Evolutionary conservation across 257 asterid genomes (phyloP).

Genomic region (Nicotiana benthamiana): DNA sequence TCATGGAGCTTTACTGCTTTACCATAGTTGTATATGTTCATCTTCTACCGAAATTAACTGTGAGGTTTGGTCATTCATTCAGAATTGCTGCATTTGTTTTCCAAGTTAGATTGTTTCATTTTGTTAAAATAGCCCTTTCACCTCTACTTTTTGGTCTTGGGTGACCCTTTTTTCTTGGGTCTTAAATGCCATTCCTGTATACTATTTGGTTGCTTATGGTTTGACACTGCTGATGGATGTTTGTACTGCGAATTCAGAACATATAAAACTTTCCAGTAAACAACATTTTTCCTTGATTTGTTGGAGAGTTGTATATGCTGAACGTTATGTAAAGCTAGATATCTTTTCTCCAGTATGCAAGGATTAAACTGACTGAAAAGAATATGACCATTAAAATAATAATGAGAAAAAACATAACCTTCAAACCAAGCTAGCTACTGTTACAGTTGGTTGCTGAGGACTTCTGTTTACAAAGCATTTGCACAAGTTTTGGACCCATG

Average conservation of each 20-base stretch:
- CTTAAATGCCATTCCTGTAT: background rate
- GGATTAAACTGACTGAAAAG: background rate
- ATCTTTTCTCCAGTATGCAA: background rate
- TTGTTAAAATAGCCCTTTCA: background rate
- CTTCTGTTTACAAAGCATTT: too few relatives aligned
- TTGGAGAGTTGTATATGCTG: background rate
- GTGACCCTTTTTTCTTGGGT: background rate
- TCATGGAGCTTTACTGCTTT: background rate
- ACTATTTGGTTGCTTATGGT: background rate
- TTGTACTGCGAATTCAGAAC: background rate
- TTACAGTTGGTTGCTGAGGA: too few relatives aligned
- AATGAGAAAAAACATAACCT: background rate
- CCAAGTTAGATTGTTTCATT: background rate
- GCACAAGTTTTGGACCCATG: too few relatives aligned
- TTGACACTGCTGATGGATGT: background rate
- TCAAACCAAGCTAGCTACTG: too few relatives aligned
- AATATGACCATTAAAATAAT: background rate
- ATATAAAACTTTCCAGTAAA: background rate
- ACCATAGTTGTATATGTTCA: background rate
- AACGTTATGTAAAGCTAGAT: background rate
- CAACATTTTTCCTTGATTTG: background rate
- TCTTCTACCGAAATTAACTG: background rate
- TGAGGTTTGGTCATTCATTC: background rate
- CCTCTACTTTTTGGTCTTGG: background rate
- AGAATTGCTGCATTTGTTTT: background rate